These are phyloP conservation scores for Plantago major DNA, from an alignment of 257 asterid genomes.

Conservation along the genomic window DNA sequence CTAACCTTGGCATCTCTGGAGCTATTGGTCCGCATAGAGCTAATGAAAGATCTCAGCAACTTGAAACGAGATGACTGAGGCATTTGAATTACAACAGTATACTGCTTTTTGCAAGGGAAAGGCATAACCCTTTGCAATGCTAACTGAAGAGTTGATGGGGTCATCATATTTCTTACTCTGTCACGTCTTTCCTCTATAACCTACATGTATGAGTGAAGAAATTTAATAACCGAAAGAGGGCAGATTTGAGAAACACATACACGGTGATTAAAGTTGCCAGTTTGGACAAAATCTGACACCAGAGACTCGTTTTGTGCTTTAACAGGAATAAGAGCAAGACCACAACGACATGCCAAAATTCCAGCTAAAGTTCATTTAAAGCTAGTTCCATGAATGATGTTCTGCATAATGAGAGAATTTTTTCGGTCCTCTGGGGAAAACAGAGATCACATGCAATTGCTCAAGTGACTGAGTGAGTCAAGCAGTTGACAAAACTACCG, in stretches of 20 bases:
- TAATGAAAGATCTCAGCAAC: slow-evolving; percentile 42
- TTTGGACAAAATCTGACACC: too few species aligned
- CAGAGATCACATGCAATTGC: too few species aligned
- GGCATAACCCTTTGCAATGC: slow-evolving; percentile 78
- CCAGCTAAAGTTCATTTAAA: too few species aligned
- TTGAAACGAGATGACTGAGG: slow-evolving; percentile 67
- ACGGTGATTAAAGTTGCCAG: neutral
- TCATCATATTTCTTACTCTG: slow-evolving; percentile 52
- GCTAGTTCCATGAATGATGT: too few species aligned
- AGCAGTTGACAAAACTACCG: too few species aligned
- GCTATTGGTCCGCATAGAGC: slow-evolving; percentile 26
- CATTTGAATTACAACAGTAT: slow-evolving; percentile 80
- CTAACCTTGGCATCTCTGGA: slow-evolving; percentile 72
- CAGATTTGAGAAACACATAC: neutral
- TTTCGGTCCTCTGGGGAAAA: too few species aligned
- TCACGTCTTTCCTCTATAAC: slow-evolving; percentile 73
- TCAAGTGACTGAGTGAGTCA: too few species aligned
- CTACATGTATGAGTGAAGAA: slow-evolving; percentile 33
- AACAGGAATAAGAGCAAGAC: too few species aligned
- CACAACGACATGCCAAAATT: too few species aligned
- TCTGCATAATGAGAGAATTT: too few species aligned
- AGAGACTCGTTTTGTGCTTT: too few species aligned
- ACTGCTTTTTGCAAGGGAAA: slow-evolving; percentile 88
- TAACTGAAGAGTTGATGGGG: slow-evolving; percentile 62
- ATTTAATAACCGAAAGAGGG: slow-evolving; percentile 1